These are phyloP conservation scores for Tausonia pullulans DNA, from an alignment of 1,284 basidiomycete species.

Conservation along the genomic window DNA sequence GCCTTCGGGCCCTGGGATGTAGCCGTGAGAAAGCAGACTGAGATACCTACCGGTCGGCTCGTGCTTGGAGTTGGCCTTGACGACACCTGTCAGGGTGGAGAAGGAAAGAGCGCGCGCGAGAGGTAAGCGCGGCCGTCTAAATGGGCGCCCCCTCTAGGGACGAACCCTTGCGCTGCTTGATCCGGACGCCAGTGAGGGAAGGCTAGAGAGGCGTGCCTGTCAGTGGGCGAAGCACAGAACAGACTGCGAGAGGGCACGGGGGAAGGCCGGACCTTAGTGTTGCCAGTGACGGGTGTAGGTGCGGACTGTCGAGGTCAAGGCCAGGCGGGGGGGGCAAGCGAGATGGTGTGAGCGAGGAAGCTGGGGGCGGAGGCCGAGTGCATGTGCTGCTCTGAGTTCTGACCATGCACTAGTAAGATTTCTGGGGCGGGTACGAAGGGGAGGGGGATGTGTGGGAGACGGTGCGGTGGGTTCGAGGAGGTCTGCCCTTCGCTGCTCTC, in stretches of 20 bases:
- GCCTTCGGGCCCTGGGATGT: slow-evolving; percentile 79
- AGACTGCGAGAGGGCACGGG: neutral
- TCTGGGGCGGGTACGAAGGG: too few species aligned
- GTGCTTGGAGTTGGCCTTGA: slow-evolving; percentile 42
- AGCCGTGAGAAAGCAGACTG: neutral
- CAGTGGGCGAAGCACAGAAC: neutral
- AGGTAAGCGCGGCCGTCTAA: neutral
- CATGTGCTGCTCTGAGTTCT: too few species aligned
- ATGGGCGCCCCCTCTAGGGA: neutral
- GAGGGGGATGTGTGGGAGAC: too few species aligned
- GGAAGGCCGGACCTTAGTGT: slow-evolving; percentile 1
- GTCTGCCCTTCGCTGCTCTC: too few species aligned
- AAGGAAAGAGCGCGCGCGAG: neutral
- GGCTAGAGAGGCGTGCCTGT: slow-evolving; percentile 24
- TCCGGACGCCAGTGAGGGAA: slow-evolving; percentile 38
- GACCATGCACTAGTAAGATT: too few species aligned
- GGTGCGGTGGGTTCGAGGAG: too few species aligned
- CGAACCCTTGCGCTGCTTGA: slow-evolving; percentile 39
- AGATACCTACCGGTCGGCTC: slow-evolving; percentile 40
- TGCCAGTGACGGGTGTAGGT: slow-evolving; percentile 8
- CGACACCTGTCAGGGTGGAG: slow-evolving; percentile 26
- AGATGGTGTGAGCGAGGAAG: too few species aligned
- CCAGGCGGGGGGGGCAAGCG: too few species aligned
- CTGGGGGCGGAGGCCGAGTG: too few species aligned
- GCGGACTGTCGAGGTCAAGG: neutral